Evolutionary conservation across 169 alveolate species (phyloP).

Genomic region (Condylostoma magnum): DNA sequence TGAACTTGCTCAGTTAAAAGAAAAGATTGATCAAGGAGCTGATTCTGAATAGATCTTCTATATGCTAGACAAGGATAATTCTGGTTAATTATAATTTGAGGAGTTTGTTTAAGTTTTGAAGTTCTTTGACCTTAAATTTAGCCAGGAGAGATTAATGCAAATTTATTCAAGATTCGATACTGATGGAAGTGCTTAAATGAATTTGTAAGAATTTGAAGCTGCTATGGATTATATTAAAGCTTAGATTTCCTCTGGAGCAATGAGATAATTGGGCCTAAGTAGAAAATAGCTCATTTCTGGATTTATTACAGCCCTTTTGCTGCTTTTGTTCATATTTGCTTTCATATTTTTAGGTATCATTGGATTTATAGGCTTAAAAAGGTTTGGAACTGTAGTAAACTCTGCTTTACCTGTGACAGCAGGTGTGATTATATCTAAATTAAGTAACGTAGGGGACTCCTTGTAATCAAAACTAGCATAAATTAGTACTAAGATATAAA

Average conservation of each 20-base stretch:
- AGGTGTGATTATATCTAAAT: not conserved
- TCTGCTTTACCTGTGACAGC: not conserved
- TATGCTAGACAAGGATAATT: not conserved
- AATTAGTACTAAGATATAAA: not conserved
- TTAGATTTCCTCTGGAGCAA: not conserved
- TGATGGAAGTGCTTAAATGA: slow-evolving; percentile 10
- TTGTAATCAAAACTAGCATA: not conserved
- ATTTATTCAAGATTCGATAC: not conserved
- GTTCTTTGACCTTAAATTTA: slow-evolving; percentile 3
- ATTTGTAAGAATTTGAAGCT: slow-evolving; percentile 2
- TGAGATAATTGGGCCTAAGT: not conserved
- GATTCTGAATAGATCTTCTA: not conserved
- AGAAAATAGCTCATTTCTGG: not conserved
- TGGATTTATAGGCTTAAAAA: not conserved
- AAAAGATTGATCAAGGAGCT: slow-evolving; percentile 10
- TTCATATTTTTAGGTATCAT: slow-evolving; percentile 6
- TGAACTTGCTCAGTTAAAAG: not conserved
- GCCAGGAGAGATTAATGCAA: not conserved
- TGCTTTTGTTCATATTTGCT: not conserved
- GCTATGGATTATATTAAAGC: not conserved
- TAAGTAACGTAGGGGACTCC: not conserved
- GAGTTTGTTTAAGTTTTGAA: slow-evolving; percentile 5
- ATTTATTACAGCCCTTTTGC: not conserved
- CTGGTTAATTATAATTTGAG: slow-evolving; percentile 7
- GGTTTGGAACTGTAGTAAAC: slow-evolving; percentile 17